Conservation (phyloP, 495 filamentous ascomycete genomes). For the Penicillium atrosanguineum region DNA sequence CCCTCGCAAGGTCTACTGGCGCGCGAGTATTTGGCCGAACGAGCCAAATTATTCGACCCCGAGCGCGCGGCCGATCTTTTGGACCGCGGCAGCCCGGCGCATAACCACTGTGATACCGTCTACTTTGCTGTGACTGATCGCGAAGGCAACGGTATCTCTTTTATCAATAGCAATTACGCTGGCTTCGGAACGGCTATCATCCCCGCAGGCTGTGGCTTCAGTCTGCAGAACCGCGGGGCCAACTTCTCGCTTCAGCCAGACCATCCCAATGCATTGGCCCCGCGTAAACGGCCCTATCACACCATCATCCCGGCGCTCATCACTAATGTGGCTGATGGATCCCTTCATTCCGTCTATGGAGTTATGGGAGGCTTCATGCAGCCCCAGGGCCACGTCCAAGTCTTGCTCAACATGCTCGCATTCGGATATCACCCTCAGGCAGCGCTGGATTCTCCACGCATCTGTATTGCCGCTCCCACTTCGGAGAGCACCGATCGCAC, state of each 20-base stretch:
- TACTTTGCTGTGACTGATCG: slow-evolving; percentile 84
- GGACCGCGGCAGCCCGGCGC: slow-evolving; percentile 65
- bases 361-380: slow-evolving; percentile 99
- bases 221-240: slow-evolving; percentile 89
- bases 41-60: slow-evolving; percentile 67
- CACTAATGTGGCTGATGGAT: slow-evolving; percentile 69
- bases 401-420: slow-evolving; percentile 83
- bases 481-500: slow-evolving; percentile 50
- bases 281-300: slow-evolving; percentile 90
- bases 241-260: slow-evolving; percentile 66
- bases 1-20: slow-evolving; percentile 63
- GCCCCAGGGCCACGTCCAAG: slow-evolving; percentile 95
- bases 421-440: slow-evolving; percentile 85
- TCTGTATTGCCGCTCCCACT: slow-evolving; percentile 74
- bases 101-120: slow-evolving; percentile 80
- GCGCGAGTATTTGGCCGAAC: slow-evolving; percentile 61
- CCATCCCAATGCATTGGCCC: slow-evolving; percentile 78
- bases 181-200: slow-evolving; percentile 90
- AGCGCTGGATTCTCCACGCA: slow-evolving; percentile 83
- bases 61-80: slow-evolving; percentile 53
- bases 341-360: slow-evolving; percentile 80
- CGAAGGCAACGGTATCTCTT: slow-evolving; percentile 84
- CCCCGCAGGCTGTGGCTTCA: slow-evolving; percentile 81
- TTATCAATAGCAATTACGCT: slow-evolving; percentile 94
- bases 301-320: slow-evolving; percentile 95